These are phyloP conservation scores for Penicillium sp. DNA, from an alignment of 2,329 filamentous ascomycete species.

Conservation along the genomic window DNA sequence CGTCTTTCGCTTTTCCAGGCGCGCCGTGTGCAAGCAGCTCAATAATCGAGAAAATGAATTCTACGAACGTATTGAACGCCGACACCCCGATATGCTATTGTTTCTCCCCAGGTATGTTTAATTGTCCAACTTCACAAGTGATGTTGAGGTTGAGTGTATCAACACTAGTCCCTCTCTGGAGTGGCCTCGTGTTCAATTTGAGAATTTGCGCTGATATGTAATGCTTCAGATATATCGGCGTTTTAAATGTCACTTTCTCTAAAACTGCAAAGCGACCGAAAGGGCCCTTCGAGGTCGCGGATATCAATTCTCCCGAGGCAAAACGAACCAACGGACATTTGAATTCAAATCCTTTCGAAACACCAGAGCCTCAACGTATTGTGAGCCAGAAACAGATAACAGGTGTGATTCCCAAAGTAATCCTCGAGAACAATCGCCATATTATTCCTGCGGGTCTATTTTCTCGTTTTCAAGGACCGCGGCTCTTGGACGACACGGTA, in stretches of 20 bases:
- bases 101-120: constrained; percentile 78
- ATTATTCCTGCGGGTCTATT: constrained; percentile 85
- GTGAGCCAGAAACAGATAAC: constrained; percentile 74
- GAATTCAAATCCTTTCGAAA: constrained; percentile 16
- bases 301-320: constrained; percentile 8
- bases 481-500: constrained; percentile 32
- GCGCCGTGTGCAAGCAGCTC: constrained; percentile 95
- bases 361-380: constrained; percentile 48
- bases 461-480: constrained; percentile 54
- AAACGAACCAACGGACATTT: constrained; percentile 15
- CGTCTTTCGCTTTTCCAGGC: constrained; percentile 89
- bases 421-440: constrained; percentile 90
- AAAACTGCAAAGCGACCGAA: constrained; percentile 68
- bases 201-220: background rate
- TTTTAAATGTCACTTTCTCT: constrained; percentile 92
- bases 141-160: no score
- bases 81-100: constrained; percentile 82
- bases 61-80: constrained; percentile 90
- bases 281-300: constrained; percentile 23
- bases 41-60: constrained; percentile 99
- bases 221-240: constrained; percentile 92
- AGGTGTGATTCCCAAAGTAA: constrained; percentile 78
- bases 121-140: background rate
- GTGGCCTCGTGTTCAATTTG: background rate
- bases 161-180: no score